Conservation (phyloP, 306 rosid species). For the Trifolium subterraneum region DNA sequence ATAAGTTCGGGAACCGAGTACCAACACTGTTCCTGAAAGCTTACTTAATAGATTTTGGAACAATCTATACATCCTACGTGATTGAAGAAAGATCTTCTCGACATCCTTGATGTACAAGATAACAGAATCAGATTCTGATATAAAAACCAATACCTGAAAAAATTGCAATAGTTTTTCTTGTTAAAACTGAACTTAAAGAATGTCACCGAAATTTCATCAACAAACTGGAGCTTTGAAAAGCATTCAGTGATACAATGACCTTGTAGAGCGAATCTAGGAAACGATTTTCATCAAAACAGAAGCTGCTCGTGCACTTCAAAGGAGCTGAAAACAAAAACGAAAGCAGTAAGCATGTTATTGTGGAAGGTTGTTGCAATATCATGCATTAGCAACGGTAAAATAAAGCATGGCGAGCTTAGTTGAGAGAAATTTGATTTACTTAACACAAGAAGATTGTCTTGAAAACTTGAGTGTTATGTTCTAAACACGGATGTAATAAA, state of each 20-base stretch:
- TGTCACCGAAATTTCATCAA: slow-evolving; percentile 20
- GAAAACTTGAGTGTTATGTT: too few species aligned
- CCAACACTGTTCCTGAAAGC: slow-evolving; percentile 76
- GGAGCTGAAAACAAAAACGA: slow-evolving; percentile 56
- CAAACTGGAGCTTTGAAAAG: neutral
- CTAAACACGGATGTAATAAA: too few species aligned
- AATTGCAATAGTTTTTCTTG: slow-evolving; percentile 16
- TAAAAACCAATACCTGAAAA: slow-evolving; percentile 70
- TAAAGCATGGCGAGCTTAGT: too few species aligned
- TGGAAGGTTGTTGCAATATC: too few species aligned
- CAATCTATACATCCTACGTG: slow-evolving; percentile 63
- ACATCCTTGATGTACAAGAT: slow-evolving; percentile 79
- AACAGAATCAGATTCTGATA: slow-evolving; percentile 69
- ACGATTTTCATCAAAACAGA: slow-evolving; percentile 82
- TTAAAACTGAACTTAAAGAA: slow-evolving; percentile 14
- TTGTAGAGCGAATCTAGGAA: slow-evolving; percentile 80
- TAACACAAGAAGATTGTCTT: too few species aligned
- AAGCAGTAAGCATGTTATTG: neutral
- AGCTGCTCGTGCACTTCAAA: slow-evolving; percentile 58
- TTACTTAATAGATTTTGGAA: slow-evolving; percentile 68
- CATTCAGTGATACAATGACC: slow-evolving; percentile 54
- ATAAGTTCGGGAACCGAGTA: slow-evolving; percentile 71
- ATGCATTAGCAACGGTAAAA: too few species aligned
- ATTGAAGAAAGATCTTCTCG: slow-evolving; percentile 65
- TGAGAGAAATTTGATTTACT: too few species aligned